phyloP scores from a whole-genome alignment of 495 filamentous ascomycete species.

The Oidiodendron maius region DNA sequence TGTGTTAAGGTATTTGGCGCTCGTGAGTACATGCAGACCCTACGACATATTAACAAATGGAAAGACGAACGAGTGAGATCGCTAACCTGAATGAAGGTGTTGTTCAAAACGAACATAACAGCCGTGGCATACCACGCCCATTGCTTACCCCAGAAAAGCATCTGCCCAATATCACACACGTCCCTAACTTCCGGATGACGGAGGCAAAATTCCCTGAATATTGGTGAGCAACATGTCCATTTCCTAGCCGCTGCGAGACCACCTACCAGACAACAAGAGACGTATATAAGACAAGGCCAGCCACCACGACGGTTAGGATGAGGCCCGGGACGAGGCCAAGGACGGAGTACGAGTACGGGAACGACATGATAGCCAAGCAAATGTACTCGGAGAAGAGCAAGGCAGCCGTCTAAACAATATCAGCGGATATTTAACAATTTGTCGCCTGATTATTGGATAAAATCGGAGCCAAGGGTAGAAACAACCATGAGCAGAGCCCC shows the following conservation, averaged over 20 bases:
- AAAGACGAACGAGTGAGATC: not conserved
- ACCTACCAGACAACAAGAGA: constrained; percentile 66
- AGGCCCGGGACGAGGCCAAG: constrained; percentile 82
- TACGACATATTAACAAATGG: constrained; percentile 15
- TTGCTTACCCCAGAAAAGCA: constrained; percentile 73
- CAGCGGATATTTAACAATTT: constrained; percentile 1
- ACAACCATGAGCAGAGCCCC: too few relatives aligned
- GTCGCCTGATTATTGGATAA: too few relatives aligned
- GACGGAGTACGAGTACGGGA: constrained; percentile 83
- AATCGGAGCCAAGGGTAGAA: too few relatives aligned
- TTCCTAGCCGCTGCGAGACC: constrained; percentile 26
- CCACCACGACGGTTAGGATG: constrained; percentile 73
- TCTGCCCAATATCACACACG: constrained; percentile 86
- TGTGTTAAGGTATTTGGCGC: constrained; percentile 80
- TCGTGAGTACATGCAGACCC: constrained; percentile 73
- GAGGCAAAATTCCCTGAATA: constrained; percentile 69
- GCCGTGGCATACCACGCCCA: constrained; percentile 81
- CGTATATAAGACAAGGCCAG: constrained; percentile 72
- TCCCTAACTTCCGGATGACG: constrained; percentile 82
- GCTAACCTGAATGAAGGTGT: constrained; percentile 72
- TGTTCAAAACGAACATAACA: constrained; percentile 85
- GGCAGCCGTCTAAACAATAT: constrained; percentile 59
- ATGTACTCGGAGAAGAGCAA: constrained; percentile 90
- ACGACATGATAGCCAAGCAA: constrained; percentile 90
- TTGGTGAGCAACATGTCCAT: constrained; percentile 7